Evolutionary conservation across 345 rosid species (phyloP), one percentile per base, ranked within the genome.

Genomic region (Brassica rapa): DNA sequence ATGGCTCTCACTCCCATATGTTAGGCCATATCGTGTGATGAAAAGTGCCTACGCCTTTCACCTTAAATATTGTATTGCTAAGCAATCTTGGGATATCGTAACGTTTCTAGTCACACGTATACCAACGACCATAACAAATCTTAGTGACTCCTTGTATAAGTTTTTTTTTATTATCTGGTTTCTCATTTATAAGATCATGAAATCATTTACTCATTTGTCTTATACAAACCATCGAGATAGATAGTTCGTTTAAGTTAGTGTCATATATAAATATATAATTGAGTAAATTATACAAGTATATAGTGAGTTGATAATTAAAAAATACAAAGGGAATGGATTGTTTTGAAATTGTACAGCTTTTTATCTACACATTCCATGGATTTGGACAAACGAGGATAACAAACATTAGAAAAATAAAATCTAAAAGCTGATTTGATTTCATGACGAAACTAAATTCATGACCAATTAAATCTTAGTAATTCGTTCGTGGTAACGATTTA

Each of bases 341-440:
- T 6, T 53, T 53, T 53, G 7, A 15, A 53, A 51, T 51, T 51
- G 19, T 51, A 43, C 15, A 12, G 53, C n/a, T 43, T 43, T 46
- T n/a, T n/a, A 49, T n/a, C 59, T 6, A 53, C 21, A 5, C 23
- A 16, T 53, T 15, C 59, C 57, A 15, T 53, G 59, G 1, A 53
- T 15, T 16, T 55, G 25, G 60, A 55, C 60, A 19, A 65, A 55
- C 57, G 65, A 3, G 12, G 55, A 53, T 19, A 56, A 6, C 41
- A 55, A 10, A 56, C 43, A 56, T 57, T 75, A 66, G n/a, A 39
- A 27, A 39, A 15, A 15, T 7, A 35, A 65, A 55, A 74, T 65
- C 64, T 65, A 35, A 24, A 74, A 33, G 62, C 1, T 55, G 43
- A 66, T 74, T 66, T 74, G 30, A 27, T 67, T 66, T 39, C 19